A percentile compares a stretch with the other conserved stretches of the same genome.
These are phyloP conservation scores for Cenchrus americanus DNA, from an alignment of 176 grass and related monocot species.

Conservation along the genomic window DNA sequence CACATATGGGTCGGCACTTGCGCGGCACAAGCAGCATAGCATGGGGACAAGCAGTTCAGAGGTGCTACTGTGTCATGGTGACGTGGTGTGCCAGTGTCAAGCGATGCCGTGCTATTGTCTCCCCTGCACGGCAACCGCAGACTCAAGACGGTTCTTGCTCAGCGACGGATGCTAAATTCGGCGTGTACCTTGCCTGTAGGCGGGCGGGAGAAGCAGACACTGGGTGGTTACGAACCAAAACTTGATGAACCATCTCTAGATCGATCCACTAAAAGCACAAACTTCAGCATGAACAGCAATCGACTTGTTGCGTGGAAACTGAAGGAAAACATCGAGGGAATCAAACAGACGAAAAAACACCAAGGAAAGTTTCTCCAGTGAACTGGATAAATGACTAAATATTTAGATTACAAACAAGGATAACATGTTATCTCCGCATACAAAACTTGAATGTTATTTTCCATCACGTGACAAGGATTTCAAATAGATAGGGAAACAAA, in stretches of 20 bases:
- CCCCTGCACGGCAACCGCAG: not conserved
- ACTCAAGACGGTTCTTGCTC: not conserved
- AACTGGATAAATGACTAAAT: not conserved
- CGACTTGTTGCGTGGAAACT: not conserved
- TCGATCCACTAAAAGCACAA: not conserved
- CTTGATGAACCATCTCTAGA: not conserved
- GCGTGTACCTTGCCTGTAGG: not conserved
- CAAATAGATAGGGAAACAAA: not conserved
- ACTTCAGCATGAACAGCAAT: not conserved
- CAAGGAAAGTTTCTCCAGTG: not conserved
- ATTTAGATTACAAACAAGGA: not conserved
- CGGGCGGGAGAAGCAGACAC: not conserved
- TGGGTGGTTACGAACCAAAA: not conserved
- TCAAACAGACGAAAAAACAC: not conserved
- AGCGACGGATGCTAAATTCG: conserved; percentile 19
- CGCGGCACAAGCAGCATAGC: conserved; percentile 23
- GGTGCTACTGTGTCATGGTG: not conserved
- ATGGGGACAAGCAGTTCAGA: not conserved
- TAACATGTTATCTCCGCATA: not conserved
- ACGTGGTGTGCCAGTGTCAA: not conserved
- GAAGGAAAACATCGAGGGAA: not conserved
- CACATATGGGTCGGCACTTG: conserved; percentile 28
- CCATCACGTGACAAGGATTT: not conserved
- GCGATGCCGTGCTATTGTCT: not conserved
- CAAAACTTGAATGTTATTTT: not conserved